Conservation (phyloP, 73 alveolate genomes). For the Diophrys sp. region DNA sequence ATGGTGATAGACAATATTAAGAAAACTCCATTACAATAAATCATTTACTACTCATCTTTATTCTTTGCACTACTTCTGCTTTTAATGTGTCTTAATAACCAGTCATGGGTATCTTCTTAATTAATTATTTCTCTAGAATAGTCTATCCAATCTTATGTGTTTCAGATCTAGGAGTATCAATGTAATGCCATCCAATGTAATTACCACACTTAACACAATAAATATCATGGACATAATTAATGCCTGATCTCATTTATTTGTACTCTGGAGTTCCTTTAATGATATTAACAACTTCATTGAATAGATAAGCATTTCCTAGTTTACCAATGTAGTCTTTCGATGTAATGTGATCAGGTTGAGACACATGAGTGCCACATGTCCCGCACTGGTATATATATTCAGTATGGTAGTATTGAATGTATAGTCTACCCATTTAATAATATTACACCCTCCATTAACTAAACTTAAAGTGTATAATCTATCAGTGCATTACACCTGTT, state of each 20-base stretch:
- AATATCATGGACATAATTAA: neutral
- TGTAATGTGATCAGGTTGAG: neutral
- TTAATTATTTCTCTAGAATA: constrained; percentile 3
- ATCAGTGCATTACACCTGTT: constrained; percentile 32
- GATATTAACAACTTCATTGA: neutral
- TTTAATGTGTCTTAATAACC: no score
- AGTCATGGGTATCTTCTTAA: no score
- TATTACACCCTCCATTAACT: constrained; percentile 23
- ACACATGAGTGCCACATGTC: neutral
- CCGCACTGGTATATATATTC: no score
- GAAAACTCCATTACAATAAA: no score
- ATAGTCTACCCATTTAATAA: no score
- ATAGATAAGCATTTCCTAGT: neutral
- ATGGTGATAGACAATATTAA: constrained; percentile 14
- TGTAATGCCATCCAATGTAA: constrained; percentile 10
- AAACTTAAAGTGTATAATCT: constrained; percentile 36
- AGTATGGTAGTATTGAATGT: no score
- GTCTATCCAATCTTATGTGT: neutral
- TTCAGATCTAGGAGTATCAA: neutral
- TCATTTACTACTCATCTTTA: no score
- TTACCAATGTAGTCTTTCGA: neutral
- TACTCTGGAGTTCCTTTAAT: neutral
- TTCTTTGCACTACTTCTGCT: no score
- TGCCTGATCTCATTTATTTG: neutral
- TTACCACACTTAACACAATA: neutral